A percentile compares a stretch with the other conserved stretches of the same genome.
These are phyloP conservation scores for Rheum nobile DNA, from an alignment of 148 eudicot genomes.

Conservation along the genomic window DNA sequence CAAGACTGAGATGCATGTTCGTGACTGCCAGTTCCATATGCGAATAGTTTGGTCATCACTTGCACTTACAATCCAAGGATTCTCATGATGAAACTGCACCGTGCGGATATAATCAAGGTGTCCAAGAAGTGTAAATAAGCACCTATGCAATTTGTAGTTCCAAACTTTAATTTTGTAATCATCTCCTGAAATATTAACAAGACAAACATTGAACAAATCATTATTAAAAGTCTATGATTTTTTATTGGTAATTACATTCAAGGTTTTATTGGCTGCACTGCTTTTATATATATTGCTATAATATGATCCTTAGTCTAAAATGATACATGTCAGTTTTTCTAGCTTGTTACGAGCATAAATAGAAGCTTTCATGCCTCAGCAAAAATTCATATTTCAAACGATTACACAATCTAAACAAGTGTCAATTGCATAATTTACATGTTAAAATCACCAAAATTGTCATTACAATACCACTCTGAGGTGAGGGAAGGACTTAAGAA, in stretches of 20 bases:
- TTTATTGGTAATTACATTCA: not conserved
- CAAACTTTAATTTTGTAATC: slow-evolving; percentile 32
- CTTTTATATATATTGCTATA: not conserved
- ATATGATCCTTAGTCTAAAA: not conserved
- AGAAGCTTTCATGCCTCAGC: no score
- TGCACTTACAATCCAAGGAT: slow-evolving; percentile 63
- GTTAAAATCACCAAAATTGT: not conserved
- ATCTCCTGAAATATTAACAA: slow-evolving; percentile 5
- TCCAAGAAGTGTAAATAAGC: slow-evolving; percentile 10
- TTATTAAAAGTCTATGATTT: not conserved
- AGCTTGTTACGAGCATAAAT: not conserved
- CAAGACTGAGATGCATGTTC: slow-evolving; percentile 10
- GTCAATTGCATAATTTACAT: no score
- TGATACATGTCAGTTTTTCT: not conserved
- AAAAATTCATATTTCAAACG: no score
- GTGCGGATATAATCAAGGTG: slow-evolving; percentile 25
- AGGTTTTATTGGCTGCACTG: not conserved
- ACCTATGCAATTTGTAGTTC: slow-evolving; percentile 10
- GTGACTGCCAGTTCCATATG: slow-evolving; percentile 15
- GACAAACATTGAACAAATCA: not conserved
- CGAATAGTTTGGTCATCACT: slow-evolving; percentile 53
- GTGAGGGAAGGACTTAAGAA: not conserved
- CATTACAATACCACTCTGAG: not conserved
- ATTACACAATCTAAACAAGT: no score
- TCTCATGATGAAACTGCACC: slow-evolving; percentile 52